phyloP scores from a whole-genome alignment of 495 filamentous ascomycete species.

The Aspergillus avenaceus region DNA sequence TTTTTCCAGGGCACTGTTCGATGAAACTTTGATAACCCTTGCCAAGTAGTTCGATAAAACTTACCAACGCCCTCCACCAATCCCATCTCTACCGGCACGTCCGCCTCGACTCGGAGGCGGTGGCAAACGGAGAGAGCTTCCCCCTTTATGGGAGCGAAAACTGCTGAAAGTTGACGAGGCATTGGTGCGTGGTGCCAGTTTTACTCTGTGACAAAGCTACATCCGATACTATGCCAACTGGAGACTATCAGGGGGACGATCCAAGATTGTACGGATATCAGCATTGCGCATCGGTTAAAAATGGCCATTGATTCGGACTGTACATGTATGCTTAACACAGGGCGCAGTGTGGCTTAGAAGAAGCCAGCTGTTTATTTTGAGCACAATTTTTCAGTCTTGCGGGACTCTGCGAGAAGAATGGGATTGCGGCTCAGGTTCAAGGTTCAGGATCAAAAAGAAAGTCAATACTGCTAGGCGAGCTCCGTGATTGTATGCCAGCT shows the following conservation, averaged over 20 bases:
- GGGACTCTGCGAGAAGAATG: conserved; percentile 92
- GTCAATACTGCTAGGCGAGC: too few relatives aligned
- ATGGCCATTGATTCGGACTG: conserved; percentile 94
- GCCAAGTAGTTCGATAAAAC: conserved; percentile 70
- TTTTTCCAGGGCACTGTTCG: conserved; percentile 89
- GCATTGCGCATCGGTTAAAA: conserved; percentile 86
- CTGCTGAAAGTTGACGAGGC: conserved; percentile 92
- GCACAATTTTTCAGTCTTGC: conserved; percentile 64
- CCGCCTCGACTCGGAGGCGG: conserved; percentile 79
- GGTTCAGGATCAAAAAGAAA: too few relatives aligned
- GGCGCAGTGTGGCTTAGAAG: conserved; percentile 79
- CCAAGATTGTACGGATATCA: conserved; percentile 81
- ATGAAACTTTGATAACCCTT: conserved; percentile 89
- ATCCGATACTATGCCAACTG: conserved; percentile 84
- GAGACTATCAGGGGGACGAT: conserved; percentile 83
- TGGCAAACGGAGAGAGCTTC: conserved; percentile 93
- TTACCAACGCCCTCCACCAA: conserved; percentile 11
- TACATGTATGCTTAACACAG: conserved; percentile 92
- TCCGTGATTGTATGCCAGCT: too few relatives aligned
- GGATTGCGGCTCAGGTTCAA: too few relatives aligned
- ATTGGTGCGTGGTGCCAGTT: conserved; percentile 78
- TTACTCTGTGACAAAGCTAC: conserved; percentile 97
- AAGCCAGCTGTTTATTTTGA: conserved; percentile 67
- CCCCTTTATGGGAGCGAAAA: conserved; percentile 93
- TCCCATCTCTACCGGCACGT: conserved; percentile 47